A percentile compares a stretch with the other conserved stretches of the same genome.
These are phyloP conservation scores for Tetrahymena elliotti DNA, from an alignment of 73 alveolate species.

Conservation along the genomic window DNA sequence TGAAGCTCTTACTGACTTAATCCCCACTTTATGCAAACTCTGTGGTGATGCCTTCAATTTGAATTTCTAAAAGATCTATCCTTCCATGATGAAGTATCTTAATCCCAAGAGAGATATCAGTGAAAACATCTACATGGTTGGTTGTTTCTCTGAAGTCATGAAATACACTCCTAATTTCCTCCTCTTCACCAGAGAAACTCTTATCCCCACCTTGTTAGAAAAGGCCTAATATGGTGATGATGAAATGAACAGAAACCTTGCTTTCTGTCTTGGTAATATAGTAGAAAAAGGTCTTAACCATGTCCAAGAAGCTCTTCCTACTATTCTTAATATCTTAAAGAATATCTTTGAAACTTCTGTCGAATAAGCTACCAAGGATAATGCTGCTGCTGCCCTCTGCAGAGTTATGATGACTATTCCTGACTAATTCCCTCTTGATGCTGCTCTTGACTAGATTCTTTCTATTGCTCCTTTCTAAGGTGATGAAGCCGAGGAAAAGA, in stretches of 20 bases:
- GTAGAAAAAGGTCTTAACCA: constrained; percentile 12
- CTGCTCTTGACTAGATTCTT: constrained; percentile 16
- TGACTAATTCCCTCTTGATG: constrained; percentile 20
- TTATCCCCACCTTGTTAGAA: constrained; percentile 22
- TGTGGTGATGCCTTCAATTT: constrained; percentile 11
- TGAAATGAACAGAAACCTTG: constrained; percentile 38
- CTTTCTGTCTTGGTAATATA: constrained; percentile 31
- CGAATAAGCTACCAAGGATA: constrained; percentile 18
- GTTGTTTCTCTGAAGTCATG: constrained; percentile 25
- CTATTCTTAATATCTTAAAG: background rate
- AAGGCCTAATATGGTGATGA: constrained; percentile 13
- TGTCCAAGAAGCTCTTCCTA: constrained; percentile 4
- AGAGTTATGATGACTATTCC: constrained; percentile 43
- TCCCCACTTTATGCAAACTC: constrained; percentile 26
- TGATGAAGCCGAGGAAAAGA: constrained; percentile 34
- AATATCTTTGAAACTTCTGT: background rate
- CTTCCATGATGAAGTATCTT: constrained; percentile 3
- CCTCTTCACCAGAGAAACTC: constrained; percentile 1
- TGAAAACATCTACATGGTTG: constrained; percentile 28
- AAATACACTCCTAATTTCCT: constrained; percentile 21
- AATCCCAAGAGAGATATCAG: constrained; percentile 28
- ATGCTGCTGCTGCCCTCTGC: constrained; percentile 43
- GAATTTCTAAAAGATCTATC: constrained; percentile 10
- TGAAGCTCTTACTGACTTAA: constrained; percentile 31
- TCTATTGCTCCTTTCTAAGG: constrained; percentile 14